phyloP scores from a whole-genome alignment of 108 stramenopile genomes.

The Cylindrotheca fusiformis region DNA sequence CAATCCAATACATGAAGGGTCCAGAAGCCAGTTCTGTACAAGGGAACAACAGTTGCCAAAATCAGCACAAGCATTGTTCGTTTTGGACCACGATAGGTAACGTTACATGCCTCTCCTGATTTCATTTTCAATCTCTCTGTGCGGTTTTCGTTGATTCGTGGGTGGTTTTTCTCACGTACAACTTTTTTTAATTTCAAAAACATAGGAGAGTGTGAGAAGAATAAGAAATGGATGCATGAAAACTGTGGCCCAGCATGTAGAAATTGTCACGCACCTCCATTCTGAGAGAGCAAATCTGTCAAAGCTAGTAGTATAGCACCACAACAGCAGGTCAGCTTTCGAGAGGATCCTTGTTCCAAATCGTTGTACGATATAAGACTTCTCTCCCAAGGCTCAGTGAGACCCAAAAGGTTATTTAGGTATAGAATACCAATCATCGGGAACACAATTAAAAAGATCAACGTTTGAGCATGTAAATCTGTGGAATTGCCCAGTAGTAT shows the following conservation, averaged over 20 bases:
- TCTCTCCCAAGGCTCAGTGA: no score
- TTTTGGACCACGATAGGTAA: background rate
- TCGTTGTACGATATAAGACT: no score
- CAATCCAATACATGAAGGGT: background rate
- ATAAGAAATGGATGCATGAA: background rate
- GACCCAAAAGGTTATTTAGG: no score
- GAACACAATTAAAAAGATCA: no score
- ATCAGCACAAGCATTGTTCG: background rate
- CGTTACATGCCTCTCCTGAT: background rate
- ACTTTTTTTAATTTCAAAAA: no score
- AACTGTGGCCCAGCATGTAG: conserved; percentile 8
- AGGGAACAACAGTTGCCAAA: background rate
- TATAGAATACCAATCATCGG: no score
- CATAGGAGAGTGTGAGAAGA: conserved; percentile 3
- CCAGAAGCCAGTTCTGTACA: background rate
- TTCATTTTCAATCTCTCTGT: background rate
- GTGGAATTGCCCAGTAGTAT: no score
- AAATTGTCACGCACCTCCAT: conserved; percentile 10
- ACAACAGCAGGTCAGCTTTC: no score
- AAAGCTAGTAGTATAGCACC: no score
- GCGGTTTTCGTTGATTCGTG: background rate
- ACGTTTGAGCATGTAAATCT: no score
- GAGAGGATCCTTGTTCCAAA: no score
- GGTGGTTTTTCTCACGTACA: background rate
- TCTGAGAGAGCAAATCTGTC: no score